Base-by-base conservation (phyloP, 208 protist genomes). In the Acanthamoeba triangularis region DNA sequence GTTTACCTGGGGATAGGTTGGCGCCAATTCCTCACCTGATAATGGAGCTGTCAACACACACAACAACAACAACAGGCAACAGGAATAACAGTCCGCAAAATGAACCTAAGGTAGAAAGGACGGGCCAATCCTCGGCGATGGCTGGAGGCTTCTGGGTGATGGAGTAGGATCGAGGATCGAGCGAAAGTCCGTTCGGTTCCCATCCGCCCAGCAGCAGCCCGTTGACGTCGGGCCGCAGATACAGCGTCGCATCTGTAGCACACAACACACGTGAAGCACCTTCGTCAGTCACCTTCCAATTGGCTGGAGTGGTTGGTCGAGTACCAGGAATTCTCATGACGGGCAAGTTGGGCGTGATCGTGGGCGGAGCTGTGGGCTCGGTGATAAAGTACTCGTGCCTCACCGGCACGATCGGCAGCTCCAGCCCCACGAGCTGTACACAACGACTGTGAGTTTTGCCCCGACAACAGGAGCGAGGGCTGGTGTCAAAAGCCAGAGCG, bases 331-430 rank as follows among this genome's bases (percentile, higher is more conserved):
- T 94, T 8, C 90, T 23, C n/a, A 94, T 47, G n/a, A 94, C 90
- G 16, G 90, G 90, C 56, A 94, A 13, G 10, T 67, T 18, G 37
- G 90, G 90, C 11, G 44, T 82, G 41, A 94, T 74, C 61, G 67
- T 52, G 23, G 80, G 49, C 28, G 80, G 80, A 5, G 41, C 33
- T 0, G 80, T 88, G 8, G 90, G 67, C 37, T 94, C 90, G 7
- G 90, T 94, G 63, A 94, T 94, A 16, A 94, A 94, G 90, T 94
- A 94, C 30, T 94, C 90, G 49, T 94, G 90, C 20, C 90, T 30
- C 25, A 94, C 90, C 8, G 90, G 90, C 20, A 94, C 30, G 63
- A 94, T 94, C 28, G 90, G 90, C 5, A 94, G 47, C 65, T 94
- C 90, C 6, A 94, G 28, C 28, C 90, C 90, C 16, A 94, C 90